Evolutionary conservation across 2,329 filamentous ascomycete genomes (phyloP).

Genomic region (Colletotrichum tropicale): DNA sequence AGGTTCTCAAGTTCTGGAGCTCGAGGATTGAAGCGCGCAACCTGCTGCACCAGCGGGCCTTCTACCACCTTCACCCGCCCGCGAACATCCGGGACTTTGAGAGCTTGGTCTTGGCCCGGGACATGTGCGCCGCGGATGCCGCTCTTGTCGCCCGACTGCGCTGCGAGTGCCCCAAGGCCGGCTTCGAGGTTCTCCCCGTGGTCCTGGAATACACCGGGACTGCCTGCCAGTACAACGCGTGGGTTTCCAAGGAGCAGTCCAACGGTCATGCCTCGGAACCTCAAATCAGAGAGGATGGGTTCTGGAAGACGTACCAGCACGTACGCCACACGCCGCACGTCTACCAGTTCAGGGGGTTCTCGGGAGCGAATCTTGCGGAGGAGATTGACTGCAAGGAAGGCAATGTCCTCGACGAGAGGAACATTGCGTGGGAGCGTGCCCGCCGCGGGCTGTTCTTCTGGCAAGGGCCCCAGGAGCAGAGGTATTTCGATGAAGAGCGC

Average conservation of each 20-base stretch:
- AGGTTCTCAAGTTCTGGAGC: not conserved
- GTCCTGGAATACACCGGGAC: conserved; percentile 12
- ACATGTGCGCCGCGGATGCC: not conserved
- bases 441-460: conserved; percentile 5
- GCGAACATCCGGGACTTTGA: not conserved
- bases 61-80: conserved; percentile 11
- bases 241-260: not conserved
- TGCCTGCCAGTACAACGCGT: not conserved
- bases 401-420: conserved; percentile 2
- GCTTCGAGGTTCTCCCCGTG: conserved; percentile 11
- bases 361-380: not conserved
- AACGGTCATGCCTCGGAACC: not conserved
- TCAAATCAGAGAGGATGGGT: not conserved
- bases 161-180: not conserved
- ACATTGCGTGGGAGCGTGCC: conserved; percentile 10
- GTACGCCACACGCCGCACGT: conserved; percentile 1
- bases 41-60: not conserved
- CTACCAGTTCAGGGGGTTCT: not conserved
- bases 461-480: not conserved
- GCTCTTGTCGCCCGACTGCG: not conserved
- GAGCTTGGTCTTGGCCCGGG: not conserved
- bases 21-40: not conserved
- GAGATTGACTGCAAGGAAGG: not conserved
- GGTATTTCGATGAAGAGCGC: not conserved
- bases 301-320: conserved; percentile 10